phyloP scores from a whole-genome alignment of 108 stramenopile species.

The Craspedostauros australis region DNA sequence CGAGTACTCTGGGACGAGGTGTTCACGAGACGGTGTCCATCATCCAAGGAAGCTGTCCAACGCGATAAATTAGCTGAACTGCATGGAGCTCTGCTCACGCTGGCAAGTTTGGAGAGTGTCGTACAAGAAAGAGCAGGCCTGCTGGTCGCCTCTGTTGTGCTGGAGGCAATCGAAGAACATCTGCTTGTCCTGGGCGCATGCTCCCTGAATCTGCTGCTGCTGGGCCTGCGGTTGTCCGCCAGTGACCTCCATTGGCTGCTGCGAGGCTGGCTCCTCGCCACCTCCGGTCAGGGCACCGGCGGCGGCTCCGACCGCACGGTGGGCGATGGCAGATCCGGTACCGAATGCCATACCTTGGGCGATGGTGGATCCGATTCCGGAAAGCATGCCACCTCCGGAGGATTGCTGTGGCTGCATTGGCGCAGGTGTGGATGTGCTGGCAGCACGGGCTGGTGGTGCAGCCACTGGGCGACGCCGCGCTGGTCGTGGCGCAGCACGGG shows the following conservation, averaged over 20 bases:
- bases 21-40: too few species aligned
- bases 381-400: conserved; percentile 86
- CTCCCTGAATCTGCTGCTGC: conserved; percentile 37
- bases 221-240: conserved; percentile 19
- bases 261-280: conserved; percentile 12
- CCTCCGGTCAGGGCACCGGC: conserved; percentile 71
- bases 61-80: conserved; percentile 10
- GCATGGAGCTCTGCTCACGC: conserved; percentile 29
- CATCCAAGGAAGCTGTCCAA: too few species aligned
- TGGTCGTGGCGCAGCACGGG: conserved; percentile 11
- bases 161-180: conserved; percentile 92
- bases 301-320: conserved; percentile 86
- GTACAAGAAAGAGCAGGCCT: conserved; percentile 86
- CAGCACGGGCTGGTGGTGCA: conserved; percentile 9
- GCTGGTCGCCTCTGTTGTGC: conserved; percentile 82
- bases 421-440: conserved; percentile 36
- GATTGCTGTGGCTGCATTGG: conserved; percentile 37
- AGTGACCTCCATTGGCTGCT: conserved; percentile 18
- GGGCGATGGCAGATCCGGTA: conserved; percentile 93
- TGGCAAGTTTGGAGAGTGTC: conserved; percentile 88
- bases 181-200: conserved; percentile 85
- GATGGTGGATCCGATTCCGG: conserved; percentile 94
- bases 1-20: too few species aligned
- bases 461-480: conserved; percentile 13
- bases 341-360: conserved; percentile 98